These are phyloP conservation scores for Cunninghamia lanceolata DNA, from an alignment of 75 land plant species.

Conservation along the genomic window DNA sequence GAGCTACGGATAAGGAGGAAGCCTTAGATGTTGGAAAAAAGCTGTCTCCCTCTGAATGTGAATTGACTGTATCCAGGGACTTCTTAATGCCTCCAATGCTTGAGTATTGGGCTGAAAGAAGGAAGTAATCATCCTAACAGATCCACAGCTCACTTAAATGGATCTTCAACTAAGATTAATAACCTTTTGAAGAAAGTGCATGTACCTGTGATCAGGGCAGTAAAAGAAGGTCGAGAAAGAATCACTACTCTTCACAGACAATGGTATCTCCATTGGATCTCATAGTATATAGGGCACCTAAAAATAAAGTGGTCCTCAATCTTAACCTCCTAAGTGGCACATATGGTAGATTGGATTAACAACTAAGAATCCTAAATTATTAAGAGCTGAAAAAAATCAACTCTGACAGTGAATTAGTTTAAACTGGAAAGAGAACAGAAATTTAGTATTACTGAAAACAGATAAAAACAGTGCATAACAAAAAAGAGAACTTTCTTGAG, in stretches of 20 bases:
- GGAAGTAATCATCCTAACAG: not conserved
- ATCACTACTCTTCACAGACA: not conserved
- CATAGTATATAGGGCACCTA: not conserved
- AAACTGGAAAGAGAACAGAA: too few species aligned
- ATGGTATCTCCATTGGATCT: not conserved
- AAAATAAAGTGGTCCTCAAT: not conserved
- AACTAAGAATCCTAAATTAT: too few species aligned
- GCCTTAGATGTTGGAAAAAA: not conserved
- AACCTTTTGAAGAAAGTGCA: not conserved
- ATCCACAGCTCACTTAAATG: not conserved
- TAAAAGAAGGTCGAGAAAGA: not conserved
- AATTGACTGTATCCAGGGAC: not conserved
- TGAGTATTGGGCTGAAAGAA: not conserved
- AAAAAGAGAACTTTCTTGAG: too few species aligned
- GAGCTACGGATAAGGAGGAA: not conserved
- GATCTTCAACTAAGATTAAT: not conserved
- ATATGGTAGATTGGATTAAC: not conserved
- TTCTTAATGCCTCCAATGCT: not conserved
- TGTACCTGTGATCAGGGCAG: not conserved
- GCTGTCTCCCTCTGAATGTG: not conserved
- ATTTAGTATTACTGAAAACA: too few species aligned
- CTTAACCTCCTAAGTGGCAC: not conserved
- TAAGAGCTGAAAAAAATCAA: too few species aligned
- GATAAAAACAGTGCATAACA: too few species aligned
- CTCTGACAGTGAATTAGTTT: too few species aligned